phyloP scores from a whole-genome alignment of 176 grass and related monocot genomes.

The Phoenix roebelenii region DNA sequence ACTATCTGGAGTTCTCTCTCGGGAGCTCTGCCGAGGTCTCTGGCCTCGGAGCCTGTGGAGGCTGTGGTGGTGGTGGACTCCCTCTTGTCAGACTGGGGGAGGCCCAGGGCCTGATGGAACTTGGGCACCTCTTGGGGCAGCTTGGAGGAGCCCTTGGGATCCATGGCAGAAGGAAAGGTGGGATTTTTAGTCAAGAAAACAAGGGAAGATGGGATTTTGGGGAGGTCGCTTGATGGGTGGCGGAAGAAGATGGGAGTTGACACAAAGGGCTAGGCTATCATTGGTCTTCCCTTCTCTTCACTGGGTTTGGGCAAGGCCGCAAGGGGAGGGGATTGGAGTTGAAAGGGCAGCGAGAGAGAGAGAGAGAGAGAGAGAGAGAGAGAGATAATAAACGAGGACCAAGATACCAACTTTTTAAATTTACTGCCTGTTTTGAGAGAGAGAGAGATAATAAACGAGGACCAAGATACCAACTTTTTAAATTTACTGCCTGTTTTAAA shows the following conservation, averaged over 20 bases:
- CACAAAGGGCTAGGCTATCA: neutral
- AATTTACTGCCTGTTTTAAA: neutral
- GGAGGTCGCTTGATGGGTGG: too few relatives aligned
- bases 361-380: conserved; percentile 1
- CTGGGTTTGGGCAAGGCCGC: neutral
- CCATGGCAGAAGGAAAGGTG: neutral
- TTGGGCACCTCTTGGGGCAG: conserved; percentile 13
- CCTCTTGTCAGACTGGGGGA: neutral
- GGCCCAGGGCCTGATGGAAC: conserved; percentile 12
- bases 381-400: neutral
- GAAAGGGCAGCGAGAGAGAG: neutral
- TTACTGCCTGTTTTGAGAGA: neutral
- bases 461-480: conserved; percentile 4
- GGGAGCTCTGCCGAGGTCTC: too few relatives aligned
- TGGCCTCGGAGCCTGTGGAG: too few relatives aligned
- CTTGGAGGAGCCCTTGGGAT: conserved; percentile 17
- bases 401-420: conserved; percentile 7
- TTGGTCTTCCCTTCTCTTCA: neutral
- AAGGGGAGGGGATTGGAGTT: neutral
- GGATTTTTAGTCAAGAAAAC: too few relatives aligned
- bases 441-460: neutral
- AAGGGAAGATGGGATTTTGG: too few relatives aligned
- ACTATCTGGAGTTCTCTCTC: neutral
- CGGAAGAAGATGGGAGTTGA: too few relatives aligned
- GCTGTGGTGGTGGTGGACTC: conserved; percentile 11